Conservation (phyloP, 495 filamentous ascomycete species). For the Apodospora peruviana region DNA sequence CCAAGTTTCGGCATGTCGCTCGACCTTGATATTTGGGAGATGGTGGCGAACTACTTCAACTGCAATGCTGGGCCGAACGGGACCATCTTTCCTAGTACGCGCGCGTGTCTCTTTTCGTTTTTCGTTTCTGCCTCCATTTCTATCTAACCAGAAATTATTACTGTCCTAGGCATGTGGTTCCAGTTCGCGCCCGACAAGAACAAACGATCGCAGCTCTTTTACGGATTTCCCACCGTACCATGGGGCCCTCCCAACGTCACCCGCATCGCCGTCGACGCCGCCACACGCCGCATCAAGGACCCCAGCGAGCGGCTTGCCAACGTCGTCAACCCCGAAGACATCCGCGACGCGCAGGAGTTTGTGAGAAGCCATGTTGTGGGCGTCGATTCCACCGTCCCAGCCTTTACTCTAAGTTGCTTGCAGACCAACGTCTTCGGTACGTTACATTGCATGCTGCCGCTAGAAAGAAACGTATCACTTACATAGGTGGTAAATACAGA, state of each 20-base stretch:
- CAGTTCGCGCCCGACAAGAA: constrained; percentile 13
- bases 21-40: constrained; percentile 17
- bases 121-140: too few relatives aligned
- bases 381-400: constrained; percentile 12
- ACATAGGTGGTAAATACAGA: too few relatives aligned
- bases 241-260: constrained; percentile 15
- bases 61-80: constrained; percentile 12
- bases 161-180: constrained; percentile 20
- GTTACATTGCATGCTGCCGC: too few relatives aligned
- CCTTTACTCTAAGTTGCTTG: constrained; percentile 9
- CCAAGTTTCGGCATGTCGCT: constrained; percentile 13
- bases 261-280: constrained; percentile 15
- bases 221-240: constrained; percentile 15
- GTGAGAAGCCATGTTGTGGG: constrained; percentile 9
- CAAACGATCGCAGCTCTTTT: constrained; percentile 11
- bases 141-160: too few relatives aligned
- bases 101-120: too few relatives aligned
- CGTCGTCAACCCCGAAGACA: constrained; percentile 10
- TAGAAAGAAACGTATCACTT: too few relatives aligned
- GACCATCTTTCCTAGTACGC: constrained; percentile 14
- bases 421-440: constrained; percentile 20
- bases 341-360: constrained; percentile 10
- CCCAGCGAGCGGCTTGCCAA: constrained; percentile 7
- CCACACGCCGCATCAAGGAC: constrained; percentile 13
- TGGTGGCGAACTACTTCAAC: constrained; percentile 14